Evolutionary conservation across 495 filamentous ascomycete species (phyloP).

Genomic region (Trichoderma gamsii): DNA sequence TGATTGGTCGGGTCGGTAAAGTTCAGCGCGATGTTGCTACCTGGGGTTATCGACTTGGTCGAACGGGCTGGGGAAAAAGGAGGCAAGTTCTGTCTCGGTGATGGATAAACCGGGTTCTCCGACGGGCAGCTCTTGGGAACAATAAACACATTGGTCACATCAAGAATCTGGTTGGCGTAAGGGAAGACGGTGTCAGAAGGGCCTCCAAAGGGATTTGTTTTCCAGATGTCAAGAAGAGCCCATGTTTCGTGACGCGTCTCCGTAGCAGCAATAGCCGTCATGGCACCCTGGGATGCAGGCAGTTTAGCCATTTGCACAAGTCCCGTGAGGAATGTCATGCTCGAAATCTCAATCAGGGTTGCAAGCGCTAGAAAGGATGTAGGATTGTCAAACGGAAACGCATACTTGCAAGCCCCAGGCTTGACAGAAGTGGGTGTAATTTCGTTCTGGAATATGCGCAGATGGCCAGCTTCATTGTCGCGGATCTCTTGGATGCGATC

Average conservation of each 20-base stretch:
- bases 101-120: constrained; percentile 44
- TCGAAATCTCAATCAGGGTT: constrained; percentile 46
- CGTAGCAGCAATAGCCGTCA: constrained; percentile 43
- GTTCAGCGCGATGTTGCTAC: constrained; percentile 35
- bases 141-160: constrained; percentile 44
- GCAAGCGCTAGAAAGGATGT: constrained; percentile 38
- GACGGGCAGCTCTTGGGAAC: constrained; percentile 43
- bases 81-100: constrained; percentile 40
- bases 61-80: constrained; percentile 31
- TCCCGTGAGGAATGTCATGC: constrained; percentile 50
- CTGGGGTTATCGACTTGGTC: constrained; percentile 37
- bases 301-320: constrained; percentile 40
- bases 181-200: constrained; percentile 18
- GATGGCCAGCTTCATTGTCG: constrained; percentile 52
- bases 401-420: constrained; percentile 46
- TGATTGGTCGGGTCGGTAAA: constrained; percentile 36
- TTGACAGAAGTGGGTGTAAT: constrained; percentile 48
- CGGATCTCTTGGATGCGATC: constrained; percentile 48
- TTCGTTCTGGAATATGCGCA: constrained; percentile 49
- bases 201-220: constrained; percentile 43
- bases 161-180: constrained; percentile 49
- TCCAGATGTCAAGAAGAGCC: constrained; percentile 48
- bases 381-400: constrained; percentile 36
- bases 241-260: constrained; percentile 47
- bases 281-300: constrained; percentile 34